Evolutionary conservation across 179 eudicot genomes (phyloP), one percentile per base, ranked within the genome.

Genomic region (Actinidia chinensis): DNA sequence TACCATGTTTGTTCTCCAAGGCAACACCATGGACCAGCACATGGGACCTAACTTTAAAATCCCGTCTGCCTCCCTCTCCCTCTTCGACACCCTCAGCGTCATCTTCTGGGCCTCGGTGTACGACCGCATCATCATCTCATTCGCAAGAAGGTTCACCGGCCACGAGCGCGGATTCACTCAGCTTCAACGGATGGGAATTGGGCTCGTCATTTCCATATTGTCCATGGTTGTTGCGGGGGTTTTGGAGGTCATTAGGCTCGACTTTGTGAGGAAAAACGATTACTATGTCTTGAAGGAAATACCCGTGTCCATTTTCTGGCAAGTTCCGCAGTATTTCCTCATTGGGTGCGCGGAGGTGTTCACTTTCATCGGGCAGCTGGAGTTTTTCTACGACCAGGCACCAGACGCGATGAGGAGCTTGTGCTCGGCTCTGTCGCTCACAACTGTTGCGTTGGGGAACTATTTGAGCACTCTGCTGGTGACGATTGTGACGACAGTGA

Each of bases 321-420:
- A 86, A 71, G 79, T 87, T 33, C 92, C 89, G 0, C 92, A 85
- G 48, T 89, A 87, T 79, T 89, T 89, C 75, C 68, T 87, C 22
- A 75, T 89, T 10, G 90, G 92, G 4, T 84, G 84, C 28, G 92
- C 90, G 4, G 88, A 87, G 74, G 92, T 89, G 43, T 85, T 89
- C 59, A 79, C 83, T 18, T 74, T 74, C 47, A 79, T 87, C 3
- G 89, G 90, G 23, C 90, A 87, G 44, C 66, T 87, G 55, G 92
- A 89, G 83, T 89, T 89, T 74, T 89, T 89, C 84, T 89, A 89
- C 14, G 88, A 85, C 40, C 90, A 89, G 74, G 85, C 92, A 5
- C 92, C 90, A 6, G 90, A 89, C 74, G 84, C 89, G 1, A 89
- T 89, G 90, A 76, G 92, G 68, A 87, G 92, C 67, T 54, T 89